A percentile compares a stretch with the other conserved stretches of the same genome.
phyloP scores from a whole-genome alignment of 805 yeast genomes.

The Maudiozyma pseudohumilis region DNA sequence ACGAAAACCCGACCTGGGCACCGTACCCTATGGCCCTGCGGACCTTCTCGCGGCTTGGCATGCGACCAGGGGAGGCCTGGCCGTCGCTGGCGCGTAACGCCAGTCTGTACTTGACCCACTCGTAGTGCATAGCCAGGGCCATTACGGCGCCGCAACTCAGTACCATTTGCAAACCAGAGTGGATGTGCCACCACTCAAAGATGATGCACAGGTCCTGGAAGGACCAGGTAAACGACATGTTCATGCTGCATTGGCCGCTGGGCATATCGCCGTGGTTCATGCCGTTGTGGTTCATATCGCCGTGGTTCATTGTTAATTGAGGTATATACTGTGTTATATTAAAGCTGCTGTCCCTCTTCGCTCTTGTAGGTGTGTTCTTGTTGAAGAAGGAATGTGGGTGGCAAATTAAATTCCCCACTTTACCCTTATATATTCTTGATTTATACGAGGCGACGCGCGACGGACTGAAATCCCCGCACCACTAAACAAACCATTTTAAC shows the following conservation, averaged over 20 bases:
- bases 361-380: neutral
- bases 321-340: neutral
- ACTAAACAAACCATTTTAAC: too few species aligned
- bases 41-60: constrained; percentile 7
- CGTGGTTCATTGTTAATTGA: neutral
- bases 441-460: too few species aligned
- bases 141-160: constrained; percentile 42
- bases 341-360: neutral
- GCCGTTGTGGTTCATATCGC: constrained; percentile 5
- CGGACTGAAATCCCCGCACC: too few species aligned
- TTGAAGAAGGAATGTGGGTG: neutral
- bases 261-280: constrained; percentile 10
- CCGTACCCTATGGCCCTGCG: constrained; percentile 44
- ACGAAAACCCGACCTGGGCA: constrained; percentile 57
- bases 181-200: constrained; percentile 73
- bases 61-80: neutral
- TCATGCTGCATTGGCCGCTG: constrained; percentile 29
- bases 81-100: neutral
- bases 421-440: too few species aligned
- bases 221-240: constrained; percentile 75
- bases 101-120: constrained; percentile 31
- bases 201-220: constrained; percentile 64
- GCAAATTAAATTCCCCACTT: too few species aligned
- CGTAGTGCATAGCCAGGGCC: constrained; percentile 47
- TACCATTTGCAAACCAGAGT: constrained; percentile 40